Base-by-base conservation (phyloP, 2,329 filamentous ascomycete genomes). In the Kalaharituber pfeilii region DNA sequence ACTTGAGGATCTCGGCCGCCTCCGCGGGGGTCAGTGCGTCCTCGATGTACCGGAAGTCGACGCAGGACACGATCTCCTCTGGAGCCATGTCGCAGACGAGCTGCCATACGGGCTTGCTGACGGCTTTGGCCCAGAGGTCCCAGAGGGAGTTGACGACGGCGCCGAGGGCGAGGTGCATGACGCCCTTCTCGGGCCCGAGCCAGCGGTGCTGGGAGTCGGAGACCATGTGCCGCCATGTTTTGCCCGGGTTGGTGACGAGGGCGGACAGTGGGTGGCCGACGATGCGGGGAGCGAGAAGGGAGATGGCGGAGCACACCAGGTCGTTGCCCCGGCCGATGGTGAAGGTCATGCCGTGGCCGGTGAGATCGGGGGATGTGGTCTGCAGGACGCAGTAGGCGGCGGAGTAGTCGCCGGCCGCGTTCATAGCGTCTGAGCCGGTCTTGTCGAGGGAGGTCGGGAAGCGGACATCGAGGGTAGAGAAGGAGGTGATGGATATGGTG, bases 381-480 rank as follows among this genome's bases (percentile, higher is more conserved):
- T 86, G 73, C 50, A 95, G 72, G 64, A 94, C 89, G 68, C 86
- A 94, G 73, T 94, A 95, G n/a, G 88, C 87, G 11, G 87, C 76
- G 1, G 86, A 94, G 71, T 94, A 94, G 70, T 94, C 86, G 58
- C 86, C 84, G 2, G 87, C 86, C 2, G 85, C 84, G 66, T 95
- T 94, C 88, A 94, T 95, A 65, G 86, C 88, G 77, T 95, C 88
- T 7, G 86, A 93, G 64, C 87, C 87, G n/a, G 86, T 94, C 72
- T 89, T 91, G 71, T 94, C 86, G 57, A 95, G 79, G 39, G 87
- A 94, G n/a, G 87, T 95, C 68, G 82, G 82, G 67, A 86, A 86
- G 62, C 82, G 79, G 67, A 86, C 81, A 71, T 86, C 82, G 66
- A 80, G 75, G 56, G 81, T 83, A 61, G 71, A 72, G 73, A 79